A percentile compares a stretch with the other conserved stretches of the same genome.
phyloP scores from a whole-genome alignment of 345 rosid genomes.

The Linum tenue region DNA sequence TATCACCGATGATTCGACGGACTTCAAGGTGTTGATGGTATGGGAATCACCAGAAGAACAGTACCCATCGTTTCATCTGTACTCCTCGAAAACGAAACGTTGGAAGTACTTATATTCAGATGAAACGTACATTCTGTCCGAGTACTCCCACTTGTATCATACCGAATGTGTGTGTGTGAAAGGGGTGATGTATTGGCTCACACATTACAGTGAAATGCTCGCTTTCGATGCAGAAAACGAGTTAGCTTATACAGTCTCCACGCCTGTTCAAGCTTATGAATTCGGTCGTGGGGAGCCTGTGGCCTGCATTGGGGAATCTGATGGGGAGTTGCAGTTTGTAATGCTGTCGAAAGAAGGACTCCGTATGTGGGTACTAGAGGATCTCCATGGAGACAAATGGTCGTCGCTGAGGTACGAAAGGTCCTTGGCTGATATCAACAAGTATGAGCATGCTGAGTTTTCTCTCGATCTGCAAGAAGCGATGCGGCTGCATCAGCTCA shows the following conservation, averaged over 20 bases:
- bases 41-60: background rate
- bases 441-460: conserved; percentile 21
- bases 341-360: conserved; percentile 28
- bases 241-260: conserved; percentile 25
- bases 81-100: conserved; percentile 15
- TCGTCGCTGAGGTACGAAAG: conserved; percentile 20
- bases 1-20: conserved; percentile 7
- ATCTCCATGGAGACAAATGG: conserved; percentile 29
- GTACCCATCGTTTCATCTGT: conserved; percentile 23
- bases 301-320: conserved; percentile 34
- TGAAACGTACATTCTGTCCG: conserved; percentile 16
- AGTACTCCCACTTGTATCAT: background rate
- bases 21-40: conserved; percentile 27
- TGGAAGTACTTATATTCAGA: conserved; percentile 31
- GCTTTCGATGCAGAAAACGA: conserved; percentile 26
- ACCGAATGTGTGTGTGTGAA: conserved; percentile 26
- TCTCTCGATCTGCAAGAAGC: conserved; percentile 10
- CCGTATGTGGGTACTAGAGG: conserved; percentile 34
- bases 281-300: conserved; percentile 15
- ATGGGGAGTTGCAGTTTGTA: conserved; percentile 20
- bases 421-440: conserved; percentile 26
- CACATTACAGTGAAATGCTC: conserved; percentile 27
- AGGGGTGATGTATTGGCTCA: conserved; percentile 35
- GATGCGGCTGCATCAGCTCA: background rate
- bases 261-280: conserved; percentile 20